phyloP scores from a whole-genome alignment of 2,329 filamentous ascomycete species.

The Ceratocystis eucalypticola region DNA sequence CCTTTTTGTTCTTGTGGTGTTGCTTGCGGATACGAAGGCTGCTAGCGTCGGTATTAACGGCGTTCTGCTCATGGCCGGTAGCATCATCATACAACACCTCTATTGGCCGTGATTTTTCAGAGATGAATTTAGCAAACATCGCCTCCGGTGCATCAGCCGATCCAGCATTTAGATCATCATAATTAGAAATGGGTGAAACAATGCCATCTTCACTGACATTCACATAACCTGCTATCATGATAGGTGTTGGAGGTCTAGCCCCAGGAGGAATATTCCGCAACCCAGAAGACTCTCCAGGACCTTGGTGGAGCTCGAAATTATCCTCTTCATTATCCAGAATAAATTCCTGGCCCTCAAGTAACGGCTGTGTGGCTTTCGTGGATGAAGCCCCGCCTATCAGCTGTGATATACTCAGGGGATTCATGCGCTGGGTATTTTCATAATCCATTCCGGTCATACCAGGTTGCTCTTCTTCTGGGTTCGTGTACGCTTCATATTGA shows the following conservation, averaged over 20 bases:
- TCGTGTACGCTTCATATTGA: not conserved
- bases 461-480: not conserved
- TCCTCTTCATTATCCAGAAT: not conserved
- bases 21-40: not conserved
- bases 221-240: constrained; percentile 7
- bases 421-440: not conserved
- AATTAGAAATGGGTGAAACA: not conserved
- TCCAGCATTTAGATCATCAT: not conserved
- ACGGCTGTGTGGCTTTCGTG: not conserved
- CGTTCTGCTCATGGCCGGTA: not conserved
- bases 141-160: not conserved
- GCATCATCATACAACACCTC: not conserved
- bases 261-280: not conserved
- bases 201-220: not conserved
- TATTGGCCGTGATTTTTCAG: not conserved
- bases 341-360: not conserved
- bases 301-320: not conserved
- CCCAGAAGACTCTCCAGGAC: too few relatives aligned
- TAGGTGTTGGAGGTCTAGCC: constrained; percentile 13
- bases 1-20: not conserved
- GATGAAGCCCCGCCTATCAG: not conserved
- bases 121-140: not conserved
- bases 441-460: not conserved
- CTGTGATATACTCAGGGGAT: not conserved
- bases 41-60: not conserved